These are phyloP conservation scores for Pseudogymnoascus sp. DNA, from an alignment of 2,329 filamentous ascomycete genomes.

Conservation along the genomic window DNA sequence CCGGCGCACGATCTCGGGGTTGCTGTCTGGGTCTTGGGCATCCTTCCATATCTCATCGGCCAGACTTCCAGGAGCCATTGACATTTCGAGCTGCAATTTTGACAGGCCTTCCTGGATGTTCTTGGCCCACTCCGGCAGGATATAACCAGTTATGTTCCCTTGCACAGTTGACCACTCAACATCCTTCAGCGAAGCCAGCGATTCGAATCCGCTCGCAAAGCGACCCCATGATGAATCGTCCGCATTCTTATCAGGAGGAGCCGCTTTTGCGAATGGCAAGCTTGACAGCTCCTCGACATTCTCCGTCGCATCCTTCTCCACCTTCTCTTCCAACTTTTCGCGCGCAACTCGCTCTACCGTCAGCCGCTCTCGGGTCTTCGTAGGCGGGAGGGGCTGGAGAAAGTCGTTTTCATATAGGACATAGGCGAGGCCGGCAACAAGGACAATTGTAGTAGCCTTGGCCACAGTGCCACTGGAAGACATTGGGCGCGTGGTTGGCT, in stretches of 20 bases:
- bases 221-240: slow-evolving; percentile 26
- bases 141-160: slow-evolving; percentile 57
- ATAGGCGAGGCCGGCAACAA: slow-evolving; percentile 22
- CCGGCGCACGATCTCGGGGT: slow-evolving; percentile 80
- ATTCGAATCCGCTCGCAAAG: slow-evolving; percentile 15
- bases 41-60: slow-evolving; percentile 92
- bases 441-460: slow-evolving; percentile 21
- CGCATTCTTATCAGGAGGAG: neutral
- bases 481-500: slow-evolving; percentile 13
- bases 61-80: slow-evolving; percentile 77
- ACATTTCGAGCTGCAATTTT: slow-evolving; percentile 82
- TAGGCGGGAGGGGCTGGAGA: slow-evolving; percentile 27
- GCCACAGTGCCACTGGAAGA: slow-evolving; percentile 16
- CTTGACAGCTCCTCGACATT: slow-evolving; percentile 21
- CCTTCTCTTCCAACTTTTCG: slow-evolving; percentile 18
- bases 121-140: slow-evolving; percentile 78
- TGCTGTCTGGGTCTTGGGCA: slow-evolving; percentile 71
- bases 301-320: slow-evolving; percentile 18
- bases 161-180: slow-evolving; percentile 48
- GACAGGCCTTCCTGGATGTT: slow-evolving; percentile 66
- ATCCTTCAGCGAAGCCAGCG: slow-evolving; percentile 45
- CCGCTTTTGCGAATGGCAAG: slow-evolving; percentile 19
- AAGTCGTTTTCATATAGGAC: slow-evolving; percentile 26
- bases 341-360: slow-evolving; percentile 6
- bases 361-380: slow-evolving; percentile 16